Base-by-base conservation (phyloP, 2,329 filamentous ascomycete species). In the Dothideomycetes sp. region DNA sequence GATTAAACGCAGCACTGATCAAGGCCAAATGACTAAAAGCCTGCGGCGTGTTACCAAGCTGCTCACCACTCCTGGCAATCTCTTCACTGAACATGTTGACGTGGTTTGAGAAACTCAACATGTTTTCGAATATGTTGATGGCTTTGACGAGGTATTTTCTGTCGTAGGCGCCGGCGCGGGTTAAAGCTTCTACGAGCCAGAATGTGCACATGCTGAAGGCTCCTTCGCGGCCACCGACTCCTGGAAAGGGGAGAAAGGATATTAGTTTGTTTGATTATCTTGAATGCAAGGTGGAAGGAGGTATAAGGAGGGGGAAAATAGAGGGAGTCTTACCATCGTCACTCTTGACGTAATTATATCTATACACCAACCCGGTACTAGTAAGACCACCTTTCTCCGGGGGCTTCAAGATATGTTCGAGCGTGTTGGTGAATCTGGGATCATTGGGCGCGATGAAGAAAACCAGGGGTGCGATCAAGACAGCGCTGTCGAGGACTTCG, bases 181-280 rank as follows among this genome's bases (percentile, higher is more conserved):
- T 84, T 62, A 87, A 71, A 17, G 82, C 81, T 60, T 87, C 83
- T 10, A 87, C 80, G 0, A 86, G 73, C 83, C 83, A 87, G 57
- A 87, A 87, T 1, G 82, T 87, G 54, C 82, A 85, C 81, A 87
- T 86, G 53, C 73, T 78, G 55, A 87, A 87, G 15, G 82, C 81
- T 16, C 83, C 83, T 60, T 87, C 82, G 37, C 73, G 69, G 13
- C 82, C 82, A 25, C 81, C 80, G 7, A 87, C 80, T 20, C 81
- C 80, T 82, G 49, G 6, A 12, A 9, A 33, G n/a, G n/a, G n/a
- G n/a, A n/a, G n/a, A n/a, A n/a, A n/a, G n/a, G n/a, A n/a, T n/a
- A n/a, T n/a, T n/a, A n/a, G n/a, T n/a, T n/a, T n/a, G n/a, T n/a
- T 17, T 3, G 7, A 8, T 15, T 2, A 15, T 36, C 4, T 18